Evolutionary conservation across 129 eudicot species (phyloP), one percentile per base, ranked within the genome.

Genomic region (Mikania micrantha): DNA sequence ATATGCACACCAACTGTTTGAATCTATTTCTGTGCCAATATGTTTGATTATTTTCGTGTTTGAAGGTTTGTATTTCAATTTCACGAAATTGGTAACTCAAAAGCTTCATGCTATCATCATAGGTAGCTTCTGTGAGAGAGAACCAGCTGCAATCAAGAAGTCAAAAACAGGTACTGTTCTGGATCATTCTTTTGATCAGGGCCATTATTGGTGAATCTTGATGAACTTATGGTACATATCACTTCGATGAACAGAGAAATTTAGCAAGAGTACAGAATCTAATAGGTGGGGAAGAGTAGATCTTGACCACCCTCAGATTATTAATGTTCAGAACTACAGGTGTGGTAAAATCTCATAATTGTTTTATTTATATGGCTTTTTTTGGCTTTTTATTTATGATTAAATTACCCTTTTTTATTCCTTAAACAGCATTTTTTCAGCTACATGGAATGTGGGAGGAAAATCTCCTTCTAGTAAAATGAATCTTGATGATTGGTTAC

Each of bases 361-460:
- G 20, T 38, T 20, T 20, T 34, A 17, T 60, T 36, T 20, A n/a
- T n/a, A n/a, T 50, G 20, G 7, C 13, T 31, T 35, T 34, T 47
- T 72, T 29, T 4, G 27, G 10, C 5, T 60, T 60, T 17, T 2
- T 9, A 16, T 3, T 20, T 39, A 40, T 10, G 39, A 20, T 34
- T 28, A 31, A 50, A 17, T 19, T 15, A 2, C 31, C 28, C 36
- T 42, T 31, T 66, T 66, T 11, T 31, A n/a, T 4, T 36, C 53
- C 44, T 16, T 61, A 10, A 59, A 36, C 63, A 93, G 98, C 74
- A 70, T 88, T 28, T 93, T 93, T 67, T 82, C 92, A 12, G 88
- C 95, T 27, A 91, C 97, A 64, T 91, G 97, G 97, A 91, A 91
- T 66, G 96, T 93, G 44, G 98, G 96, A 25, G 98, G 98, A 64